Conservation (phyloP, 441 rosid genomes). For the Gossypium lobatum region DNA sequence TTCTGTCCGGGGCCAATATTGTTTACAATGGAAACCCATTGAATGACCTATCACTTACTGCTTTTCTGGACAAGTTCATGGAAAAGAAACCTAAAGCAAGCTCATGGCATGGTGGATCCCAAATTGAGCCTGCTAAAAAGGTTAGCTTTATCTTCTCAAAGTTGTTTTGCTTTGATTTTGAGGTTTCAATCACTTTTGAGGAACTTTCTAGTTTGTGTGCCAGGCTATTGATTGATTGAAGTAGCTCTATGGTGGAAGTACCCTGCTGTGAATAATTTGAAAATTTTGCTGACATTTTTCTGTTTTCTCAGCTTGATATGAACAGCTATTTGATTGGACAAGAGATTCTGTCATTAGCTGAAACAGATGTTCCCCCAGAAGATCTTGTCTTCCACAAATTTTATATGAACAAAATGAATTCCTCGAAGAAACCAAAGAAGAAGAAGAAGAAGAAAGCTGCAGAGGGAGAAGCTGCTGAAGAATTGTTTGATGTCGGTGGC, state of each 20-base stretch:
- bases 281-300: constrained; percentile 10
- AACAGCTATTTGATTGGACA: constrained; percentile 67
- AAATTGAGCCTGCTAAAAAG: constrained; percentile 93
- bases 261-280: background rate
- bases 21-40: constrained; percentile 90
- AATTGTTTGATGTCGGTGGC: constrained; percentile 51
- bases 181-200: background rate
- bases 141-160: constrained; percentile 28
- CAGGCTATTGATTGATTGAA: background rate
- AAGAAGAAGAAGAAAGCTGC: constrained; percentile 71
- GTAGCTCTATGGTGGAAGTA: background rate
- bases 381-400: constrained; percentile 88
- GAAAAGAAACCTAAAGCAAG: constrained; percentile 88
- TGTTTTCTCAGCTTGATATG: constrained; percentile 62
- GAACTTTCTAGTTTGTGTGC: background rate
- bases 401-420: constrained; percentile 69
- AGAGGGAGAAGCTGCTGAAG: constrained; percentile 72
- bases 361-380: constrained; percentile 82
- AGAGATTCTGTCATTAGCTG: constrained; percentile 77
- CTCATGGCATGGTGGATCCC: constrained; percentile 95
- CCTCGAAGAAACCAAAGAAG: constrained; percentile 61
- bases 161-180: background rate
- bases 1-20: constrained; percentile 78
- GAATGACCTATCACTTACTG: constrained; percentile 64
- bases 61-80: constrained; percentile 96